Evolutionary conservation across 208 protist genomes (phyloP).

Genomic region (Acanthamoeba sp.): DNA sequence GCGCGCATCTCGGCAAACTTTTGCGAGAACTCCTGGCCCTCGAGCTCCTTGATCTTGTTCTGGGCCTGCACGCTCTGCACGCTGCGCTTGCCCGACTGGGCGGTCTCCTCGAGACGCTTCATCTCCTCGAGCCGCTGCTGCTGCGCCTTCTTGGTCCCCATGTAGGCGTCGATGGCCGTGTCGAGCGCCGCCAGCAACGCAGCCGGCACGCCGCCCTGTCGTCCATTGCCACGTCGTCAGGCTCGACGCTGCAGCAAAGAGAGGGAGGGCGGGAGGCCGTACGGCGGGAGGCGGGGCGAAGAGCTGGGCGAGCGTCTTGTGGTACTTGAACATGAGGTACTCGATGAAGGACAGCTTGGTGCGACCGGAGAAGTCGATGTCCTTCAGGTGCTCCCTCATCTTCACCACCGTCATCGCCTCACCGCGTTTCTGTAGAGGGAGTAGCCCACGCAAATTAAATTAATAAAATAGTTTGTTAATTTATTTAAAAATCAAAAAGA

Average conservation of each 20-base stretch:
- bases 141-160: constrained; percentile 20
- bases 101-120: constrained; percentile 17
- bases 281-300: constrained; percentile 48
- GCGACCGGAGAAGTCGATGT: constrained; percentile 12
- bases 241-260: too few species aligned
- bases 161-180: constrained; percentile 26
- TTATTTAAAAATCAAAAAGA: neutral
- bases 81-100: neutral
- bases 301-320: constrained; percentile 53
- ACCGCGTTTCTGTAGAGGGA: neutral
- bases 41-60: constrained; percentile 72
- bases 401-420: constrained; percentile 30
- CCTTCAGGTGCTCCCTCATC: constrained; percentile 45
- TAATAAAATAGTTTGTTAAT: neutral
- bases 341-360: constrained; percentile 49
- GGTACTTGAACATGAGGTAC: constrained; percentile 65
- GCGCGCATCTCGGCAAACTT: constrained; percentile 70
- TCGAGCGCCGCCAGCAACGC: constrained; percentile 43
- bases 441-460: neutral
- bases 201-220: neutral
- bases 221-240: neutral
- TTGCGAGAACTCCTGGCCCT: constrained; percentile 57
- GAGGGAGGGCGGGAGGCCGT: neutral
- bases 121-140: constrained; percentile 35
- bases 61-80: constrained; percentile 49